Evolutionary conservation across 225 moss, liverwort and hornwort genomes (phyloP), one percentile per base, ranked within the genome.

Genomic region (Thuidium tamariscinum): DNA sequence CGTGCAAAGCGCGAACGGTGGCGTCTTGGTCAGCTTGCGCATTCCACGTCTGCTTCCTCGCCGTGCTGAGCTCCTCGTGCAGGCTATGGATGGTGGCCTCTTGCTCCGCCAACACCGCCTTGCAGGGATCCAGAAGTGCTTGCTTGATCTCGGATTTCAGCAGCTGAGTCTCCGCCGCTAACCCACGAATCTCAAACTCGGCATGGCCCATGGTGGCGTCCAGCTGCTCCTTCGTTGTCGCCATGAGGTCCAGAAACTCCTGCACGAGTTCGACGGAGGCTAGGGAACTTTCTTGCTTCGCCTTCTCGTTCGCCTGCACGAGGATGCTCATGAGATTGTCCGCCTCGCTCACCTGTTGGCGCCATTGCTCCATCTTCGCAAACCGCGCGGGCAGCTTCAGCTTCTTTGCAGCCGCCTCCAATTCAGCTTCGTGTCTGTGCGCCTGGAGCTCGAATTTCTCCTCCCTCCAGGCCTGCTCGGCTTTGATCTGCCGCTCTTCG

Each of bases 231-330:
- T 91, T 89, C 18, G 86, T 89, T 66, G 42, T 54, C 3, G 88
- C 88, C 81, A 93, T 69, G 11, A 86, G 39, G 18, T 89, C 88
- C 81, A 91, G 60, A 67, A 91, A 36, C 69, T 91, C 89, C 62
- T 74, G 74, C 17, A 91, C 60, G 49, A 87, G 66, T 59, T 83
- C 83, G 36, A 79, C 74, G 18, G 84, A 89, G 66, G 86, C 87
- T 16, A 89, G 72, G 4, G 80, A 83, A 87, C 90, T 77, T 26
- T 86, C 79, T 73, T 84, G 92, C 94, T 91, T 93, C 25, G 92
- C 92, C 83, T 75, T 93, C 91, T 97, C 97, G 78, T 96, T 95
- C 59, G 94, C 96, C 85, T 88, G 80, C 30, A 96, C 94, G 16
- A 97, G 92, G 17, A 94, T 87, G 88, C 95, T 92, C 67, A 97